Percentiles rank a stretch among this genome's conserved stretches.
phyloP scores from a whole-genome alignment of 192 early-diverging fungal genomes.

The Oehlia diaphana region DNA sequence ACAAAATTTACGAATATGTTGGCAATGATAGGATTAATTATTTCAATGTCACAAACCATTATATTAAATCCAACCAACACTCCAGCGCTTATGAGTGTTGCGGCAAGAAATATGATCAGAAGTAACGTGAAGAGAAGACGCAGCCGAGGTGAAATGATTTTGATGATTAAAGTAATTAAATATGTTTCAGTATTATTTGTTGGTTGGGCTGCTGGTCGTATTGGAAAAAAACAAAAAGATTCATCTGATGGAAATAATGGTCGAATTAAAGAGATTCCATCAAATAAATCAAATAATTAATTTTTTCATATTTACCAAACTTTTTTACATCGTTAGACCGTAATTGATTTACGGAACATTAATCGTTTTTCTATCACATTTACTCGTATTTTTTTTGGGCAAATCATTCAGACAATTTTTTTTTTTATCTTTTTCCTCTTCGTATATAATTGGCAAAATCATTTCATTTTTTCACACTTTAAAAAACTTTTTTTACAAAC shows the following conservation, averaged over 20 bases:
- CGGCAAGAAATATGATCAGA: background rate
- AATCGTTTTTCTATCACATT: background rate
- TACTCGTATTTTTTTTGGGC: background rate
- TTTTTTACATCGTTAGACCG: background rate
- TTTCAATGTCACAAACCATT: background rate
- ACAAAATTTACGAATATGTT: background rate
- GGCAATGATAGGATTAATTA: background rate
- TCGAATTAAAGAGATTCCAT: background rate
- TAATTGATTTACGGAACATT: background rate
- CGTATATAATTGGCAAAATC: background rate
- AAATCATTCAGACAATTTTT: background rate
- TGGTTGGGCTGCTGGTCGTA: background rate
- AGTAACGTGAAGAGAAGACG: background rate
- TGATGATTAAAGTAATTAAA: slow-evolving; percentile 3
- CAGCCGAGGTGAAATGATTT: background rate
- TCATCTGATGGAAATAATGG: background rate
- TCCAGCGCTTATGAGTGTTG: background rate
- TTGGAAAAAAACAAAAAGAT: background rate
- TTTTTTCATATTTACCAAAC: background rate
- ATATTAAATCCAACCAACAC: no score
- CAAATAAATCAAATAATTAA: background rate
- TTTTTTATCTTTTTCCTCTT: background rate
- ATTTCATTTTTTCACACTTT: background rate
- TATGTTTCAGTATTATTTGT: slow-evolving; percentile 4
- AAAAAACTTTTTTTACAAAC: background rate